Percentiles rank a stretch among this genome's conserved stretches.
phyloP scores from a whole-genome alignment of 1,284 basidiomycete species.

The Leccinum insolens region DNA sequence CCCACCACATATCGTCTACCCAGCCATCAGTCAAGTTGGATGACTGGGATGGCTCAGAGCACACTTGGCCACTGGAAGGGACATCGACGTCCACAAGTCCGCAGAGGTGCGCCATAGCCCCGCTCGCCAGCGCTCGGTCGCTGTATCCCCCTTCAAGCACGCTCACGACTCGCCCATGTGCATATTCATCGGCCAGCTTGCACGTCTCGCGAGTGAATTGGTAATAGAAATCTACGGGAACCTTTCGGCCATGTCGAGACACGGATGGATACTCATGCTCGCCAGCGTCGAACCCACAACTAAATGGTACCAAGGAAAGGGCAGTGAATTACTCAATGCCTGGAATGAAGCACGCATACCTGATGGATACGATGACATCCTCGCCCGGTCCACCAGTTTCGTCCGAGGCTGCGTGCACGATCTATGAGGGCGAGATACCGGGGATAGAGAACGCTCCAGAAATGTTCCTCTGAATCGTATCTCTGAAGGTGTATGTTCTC shows the following conservation, averaged over 20 bases:
- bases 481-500: slow-evolving; percentile 89
- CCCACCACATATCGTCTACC: slow-evolving; percentile 72
- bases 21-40: slow-evolving; percentile 12
- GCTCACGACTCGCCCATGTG: slow-evolving; percentile 77
- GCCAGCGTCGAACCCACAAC: slow-evolving; percentile 92
- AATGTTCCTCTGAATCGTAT: slow-evolving; percentile 76
- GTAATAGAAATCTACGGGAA: slow-evolving; percentile 87
- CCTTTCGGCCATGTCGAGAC: slow-evolving; percentile 91
- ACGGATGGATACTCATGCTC: slow-evolving; percentile 91
- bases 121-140: slow-evolving; percentile 84
- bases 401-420: slow-evolving; percentile 72
- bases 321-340: slow-evolving; percentile 3
- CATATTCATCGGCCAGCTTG: slow-evolving; percentile 66
- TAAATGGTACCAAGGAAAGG: slow-evolving; percentile 25
- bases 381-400: slow-evolving; percentile 65
- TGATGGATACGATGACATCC: slow-evolving; percentile 84
- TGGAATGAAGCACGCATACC: slow-evolving; percentile 45
- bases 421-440: slow-evolving; percentile 61
- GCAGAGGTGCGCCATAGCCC: slow-evolving; percentile 76
- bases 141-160: slow-evolving; percentile 96
- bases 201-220: slow-evolving; percentile 81
- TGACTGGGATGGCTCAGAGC: neutral
- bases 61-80: neutral
- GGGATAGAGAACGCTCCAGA: slow-evolving; percentile 77
- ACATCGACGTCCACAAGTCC: slow-evolving; percentile 57